These are phyloP conservation scores for Rhodosorus marinus DNA, from an alignment of 23 red algal genomes.

Conservation along the genomic window DNA sequence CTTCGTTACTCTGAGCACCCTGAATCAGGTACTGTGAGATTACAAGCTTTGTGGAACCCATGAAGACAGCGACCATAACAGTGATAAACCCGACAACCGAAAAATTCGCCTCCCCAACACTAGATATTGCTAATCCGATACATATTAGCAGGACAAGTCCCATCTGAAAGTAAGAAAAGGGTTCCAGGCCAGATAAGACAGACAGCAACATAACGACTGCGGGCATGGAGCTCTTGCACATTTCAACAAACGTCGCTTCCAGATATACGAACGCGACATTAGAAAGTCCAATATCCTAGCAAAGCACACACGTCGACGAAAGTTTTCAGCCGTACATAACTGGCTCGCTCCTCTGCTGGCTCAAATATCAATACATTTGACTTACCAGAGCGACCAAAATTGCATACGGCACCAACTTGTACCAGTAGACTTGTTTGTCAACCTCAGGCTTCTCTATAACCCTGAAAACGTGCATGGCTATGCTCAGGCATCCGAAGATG, in stretches of 20 bases:
- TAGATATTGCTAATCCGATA: neutral
- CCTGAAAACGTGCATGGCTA: neutral
- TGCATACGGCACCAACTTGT: neutral
- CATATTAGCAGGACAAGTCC: conserved; percentile 1
- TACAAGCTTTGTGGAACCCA: conserved; percentile 1
- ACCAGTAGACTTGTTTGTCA: neutral
- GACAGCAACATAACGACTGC: conserved; percentile 7
- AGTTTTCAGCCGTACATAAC: too few relatives aligned
- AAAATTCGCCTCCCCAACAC: conserved; percentile 13
- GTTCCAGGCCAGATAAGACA: conserved; percentile 1
- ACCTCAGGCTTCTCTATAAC: neutral
- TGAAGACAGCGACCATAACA: conserved; percentile 1
- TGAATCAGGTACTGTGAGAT: conserved; percentile 9
- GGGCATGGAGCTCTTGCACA: conserved; percentile 3
- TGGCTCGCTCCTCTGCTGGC: too few relatives aligned
- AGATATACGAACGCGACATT: conserved; percentile 5
- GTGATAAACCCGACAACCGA: neutral
- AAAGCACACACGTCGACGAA: conserved; percentile 3
- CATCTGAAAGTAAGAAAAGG: neutral
- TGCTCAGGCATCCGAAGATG: neutral
- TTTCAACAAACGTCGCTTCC: conserved; percentile 13
- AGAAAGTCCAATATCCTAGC: conserved; percentile 2
- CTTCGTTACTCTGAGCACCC: neutral
- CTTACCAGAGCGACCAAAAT: conserved; percentile 11
- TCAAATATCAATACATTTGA: too few relatives aligned